Percentiles rank a stretch among this genome's conserved stretches.
These are phyloP conservation scores for Pyracantha coccinea DNA, from an alignment of 331 rosid species.

Conservation along the genomic window DNA sequence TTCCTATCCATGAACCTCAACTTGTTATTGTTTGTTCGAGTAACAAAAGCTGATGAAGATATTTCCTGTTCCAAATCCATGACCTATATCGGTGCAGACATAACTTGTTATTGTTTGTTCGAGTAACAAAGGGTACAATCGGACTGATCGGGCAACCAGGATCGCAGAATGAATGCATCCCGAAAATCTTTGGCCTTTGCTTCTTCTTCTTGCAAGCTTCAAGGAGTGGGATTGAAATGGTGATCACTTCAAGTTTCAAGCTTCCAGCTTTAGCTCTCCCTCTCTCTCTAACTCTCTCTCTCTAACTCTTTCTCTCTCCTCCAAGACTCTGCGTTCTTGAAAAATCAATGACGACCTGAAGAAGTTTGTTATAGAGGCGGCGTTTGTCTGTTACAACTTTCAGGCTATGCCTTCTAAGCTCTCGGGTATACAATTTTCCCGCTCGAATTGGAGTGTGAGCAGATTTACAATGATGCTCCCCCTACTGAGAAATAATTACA, in stretches of 20 bases:
- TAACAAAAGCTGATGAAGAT: too few species aligned
- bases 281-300: neutral
- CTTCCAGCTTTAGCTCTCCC: neutral
- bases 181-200: conserved; percentile 48
- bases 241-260: neutral
- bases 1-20: too few species aligned
- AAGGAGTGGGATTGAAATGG: conserved; percentile 49
- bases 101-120: too few species aligned
- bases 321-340: conserved; percentile 10
- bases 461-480: too few species aligned
- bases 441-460: too few species aligned
- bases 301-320: neutral
- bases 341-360: neutral
- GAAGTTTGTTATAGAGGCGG: neutral
- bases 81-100: too few species aligned
- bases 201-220: conserved; percentile 69
- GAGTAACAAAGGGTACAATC: neutral
- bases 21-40: too few species aligned
- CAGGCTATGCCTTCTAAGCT: too few species aligned
- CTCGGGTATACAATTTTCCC: too few species aligned
- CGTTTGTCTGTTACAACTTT: neutral
- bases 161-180: conserved; percentile 56
- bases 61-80: too few species aligned
- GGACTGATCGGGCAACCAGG: conserved; percentile 41
- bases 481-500: too few species aligned